Conservation (phyloP, 176 grass and related monocot species). For the Hsuehochloa calcarea region DNA sequence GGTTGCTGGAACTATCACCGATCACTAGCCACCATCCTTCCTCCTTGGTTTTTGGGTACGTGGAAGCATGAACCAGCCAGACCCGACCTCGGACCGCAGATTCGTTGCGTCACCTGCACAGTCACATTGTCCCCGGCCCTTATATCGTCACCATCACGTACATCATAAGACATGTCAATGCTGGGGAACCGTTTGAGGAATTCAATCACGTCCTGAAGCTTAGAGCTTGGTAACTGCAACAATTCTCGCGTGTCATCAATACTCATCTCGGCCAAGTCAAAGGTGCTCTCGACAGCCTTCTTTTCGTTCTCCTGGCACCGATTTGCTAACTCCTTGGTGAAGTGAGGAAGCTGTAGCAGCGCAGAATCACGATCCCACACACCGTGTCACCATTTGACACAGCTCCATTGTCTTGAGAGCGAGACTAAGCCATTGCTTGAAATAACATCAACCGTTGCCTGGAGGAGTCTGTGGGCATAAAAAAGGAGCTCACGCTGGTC, state of each 20-base stretch:
- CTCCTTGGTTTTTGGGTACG: too few relatives aligned
- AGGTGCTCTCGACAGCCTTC: slow-evolving; percentile 42
- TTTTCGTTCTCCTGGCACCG: too few relatives aligned
- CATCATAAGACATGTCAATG: slow-evolving; percentile 72
- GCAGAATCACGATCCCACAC: slow-evolving; percentile 83
- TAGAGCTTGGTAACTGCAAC: slow-evolving; percentile 57
- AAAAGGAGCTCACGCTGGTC: slow-evolving; percentile 72
- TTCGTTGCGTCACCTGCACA: slow-evolving; percentile 51
- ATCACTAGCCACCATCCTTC: too few relatives aligned
- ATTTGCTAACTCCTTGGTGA: slow-evolving; percentile 58
- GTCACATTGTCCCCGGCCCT: background rate
- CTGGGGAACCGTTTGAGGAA: slow-evolving; percentile 71
- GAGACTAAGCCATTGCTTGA: slow-evolving; percentile 81
- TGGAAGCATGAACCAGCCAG: too few relatives aligned
- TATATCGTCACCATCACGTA: slow-evolving; percentile 11
- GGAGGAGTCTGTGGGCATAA: slow-evolving; percentile 66
- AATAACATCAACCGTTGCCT: slow-evolving; percentile 89
- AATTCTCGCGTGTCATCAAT: slow-evolving; percentile 54
- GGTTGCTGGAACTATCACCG: too few relatives aligned
- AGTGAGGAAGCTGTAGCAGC: slow-evolving; percentile 73
- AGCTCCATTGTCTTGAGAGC: slow-evolving; percentile 81
- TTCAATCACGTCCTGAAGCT: slow-evolving; percentile 59
- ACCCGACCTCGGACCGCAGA: slow-evolving; percentile 26
- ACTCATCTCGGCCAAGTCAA: slow-evolving; percentile 72
- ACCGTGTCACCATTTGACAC: slow-evolving; percentile 89